Percentiles rank a stretch among this genome's conserved stretches.
These are phyloP conservation scores for Nakazawaea pomicola DNA, from an alignment of 805 yeast species.

Conservation along the genomic window DNA sequence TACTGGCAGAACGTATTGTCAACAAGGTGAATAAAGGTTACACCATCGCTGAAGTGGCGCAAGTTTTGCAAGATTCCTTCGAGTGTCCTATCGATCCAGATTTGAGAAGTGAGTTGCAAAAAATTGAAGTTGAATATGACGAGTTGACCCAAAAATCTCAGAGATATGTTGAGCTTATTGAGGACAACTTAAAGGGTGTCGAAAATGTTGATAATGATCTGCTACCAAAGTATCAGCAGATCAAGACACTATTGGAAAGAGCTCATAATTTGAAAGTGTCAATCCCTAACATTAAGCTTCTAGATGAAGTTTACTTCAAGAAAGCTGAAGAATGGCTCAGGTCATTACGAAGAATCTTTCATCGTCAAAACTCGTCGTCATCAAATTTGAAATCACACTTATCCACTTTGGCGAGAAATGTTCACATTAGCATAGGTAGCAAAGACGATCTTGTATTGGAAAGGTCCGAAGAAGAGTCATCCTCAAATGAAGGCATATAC, in stretches of 20 bases:
- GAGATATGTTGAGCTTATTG: constrained; percentile 20
- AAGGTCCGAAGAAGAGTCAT: constrained; percentile 18
- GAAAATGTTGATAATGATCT: too few species aligned
- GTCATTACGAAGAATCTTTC: constrained; percentile 27
- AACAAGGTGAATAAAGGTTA: not conserved
- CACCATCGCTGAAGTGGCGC: not conserved
- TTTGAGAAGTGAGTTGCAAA: constrained; percentile 2
- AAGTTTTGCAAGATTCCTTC: constrained; percentile 1
- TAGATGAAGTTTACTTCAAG: constrained; percentile 15
- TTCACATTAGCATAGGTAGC: constrained; percentile 16
- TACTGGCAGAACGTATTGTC: not conserved
- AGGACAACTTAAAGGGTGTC: too few species aligned
- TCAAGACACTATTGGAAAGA: constrained; percentile 6
- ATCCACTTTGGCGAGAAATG: constrained; percentile 19
- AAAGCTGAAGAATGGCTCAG: constrained; percentile 33
- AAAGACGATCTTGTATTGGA: constrained; percentile 15
- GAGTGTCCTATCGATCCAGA: constrained; percentile 10
- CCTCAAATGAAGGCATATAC: constrained; percentile 23
- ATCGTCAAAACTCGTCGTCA: constrained; percentile 29
- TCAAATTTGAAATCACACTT: constrained; percentile 23
- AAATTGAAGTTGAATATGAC: constrained; percentile 9
- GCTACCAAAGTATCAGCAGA: constrained; percentile 7
- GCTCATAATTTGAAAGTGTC: not conserved
- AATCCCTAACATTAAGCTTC: constrained; percentile 1
- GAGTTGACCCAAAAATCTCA: constrained; percentile 16